These are phyloP conservation scores for Iris pallida DNA, from an alignment of 116 monocot species.

Conservation along the genomic window DNA sequence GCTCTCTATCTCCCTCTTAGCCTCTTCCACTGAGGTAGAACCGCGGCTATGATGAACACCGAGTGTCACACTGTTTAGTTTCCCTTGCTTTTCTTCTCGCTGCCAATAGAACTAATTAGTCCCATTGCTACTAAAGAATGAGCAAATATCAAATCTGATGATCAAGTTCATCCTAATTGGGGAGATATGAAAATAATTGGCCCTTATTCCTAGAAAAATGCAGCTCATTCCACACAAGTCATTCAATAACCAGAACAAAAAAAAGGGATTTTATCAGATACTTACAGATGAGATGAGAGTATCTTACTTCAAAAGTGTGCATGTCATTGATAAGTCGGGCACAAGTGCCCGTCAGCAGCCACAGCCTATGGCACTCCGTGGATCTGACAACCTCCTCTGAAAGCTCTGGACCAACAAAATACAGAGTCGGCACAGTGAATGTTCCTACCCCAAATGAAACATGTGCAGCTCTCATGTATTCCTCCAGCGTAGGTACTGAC, in stretches of 20 bases:
- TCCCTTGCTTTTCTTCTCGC: constrained; percentile 75
- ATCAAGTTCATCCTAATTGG: too few relatives aligned
- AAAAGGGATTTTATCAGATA: too few relatives aligned
- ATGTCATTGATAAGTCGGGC: constrained; percentile 80
- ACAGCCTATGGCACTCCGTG: constrained; percentile 53
- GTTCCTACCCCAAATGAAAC: constrained; percentile 76
- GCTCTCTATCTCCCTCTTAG: constrained; percentile 24
- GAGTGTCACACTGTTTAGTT: constrained; percentile 60
- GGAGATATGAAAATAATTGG: too few relatives aligned
- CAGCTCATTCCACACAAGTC: too few relatives aligned
- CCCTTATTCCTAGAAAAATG: too few relatives aligned
- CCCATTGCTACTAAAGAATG: too few relatives aligned
- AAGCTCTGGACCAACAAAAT: constrained; percentile 65
- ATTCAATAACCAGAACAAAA: too few relatives aligned
- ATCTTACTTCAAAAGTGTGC: constrained; percentile 61
- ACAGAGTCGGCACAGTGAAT: constrained; percentile 68
- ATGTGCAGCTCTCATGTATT: constrained; percentile 73
- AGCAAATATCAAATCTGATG: too few relatives aligned
- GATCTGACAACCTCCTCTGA: constrained; percentile 29
- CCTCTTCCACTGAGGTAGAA: constrained; percentile 47
- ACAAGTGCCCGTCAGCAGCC: constrained; percentile 60
- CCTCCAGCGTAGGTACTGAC: constrained; percentile 48
- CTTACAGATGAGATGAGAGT: not conserved
- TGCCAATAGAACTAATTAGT: constrained; percentile 17
- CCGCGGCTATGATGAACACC: constrained; percentile 30